Base-by-base conservation (phyloP, 441 rosid genomes). In the Metrosideros polymorpha region DNA sequence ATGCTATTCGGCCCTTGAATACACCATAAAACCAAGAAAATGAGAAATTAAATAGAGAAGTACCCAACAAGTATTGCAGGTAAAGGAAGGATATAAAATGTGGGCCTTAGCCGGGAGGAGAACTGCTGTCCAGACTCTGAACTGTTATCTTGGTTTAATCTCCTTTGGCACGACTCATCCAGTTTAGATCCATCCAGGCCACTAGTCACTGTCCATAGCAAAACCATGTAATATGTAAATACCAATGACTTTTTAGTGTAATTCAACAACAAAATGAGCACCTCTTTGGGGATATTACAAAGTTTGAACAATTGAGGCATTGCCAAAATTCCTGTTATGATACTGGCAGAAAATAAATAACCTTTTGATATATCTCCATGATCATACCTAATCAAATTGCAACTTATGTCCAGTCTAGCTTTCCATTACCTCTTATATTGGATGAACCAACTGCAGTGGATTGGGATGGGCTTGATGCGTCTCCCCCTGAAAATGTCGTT, bases 51-150 rank as follows among this genome's bases (percentile, higher is more conserved):
- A 52, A 66, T 49, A 19, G 77, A 88, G 39, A 84, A 95, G 85
- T 95, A 98, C 99, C 99, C 99, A 85, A 98, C 98, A 89, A 97
- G 99, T 91, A 98, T 92, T 55, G 99, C 93, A 86, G 99, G 99
- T 84, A 97, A 95, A 82, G 99, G 99, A 90, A 97, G 96, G 88
- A 93, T 97, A 92, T 91, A 91, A 89, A 95, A 93, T 22, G 99
- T 91, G 9, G 99, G 98, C 90, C 93, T 95, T 86, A 94, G 90
- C 84, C 93, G 90, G 53, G 91, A 79, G 89, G 87, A 83, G 43
- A 85, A 86, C 85, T 89, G 94, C 86, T 91, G 96, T 87, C 93
- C 96, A 88, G 95, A 90, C 88, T 98, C 99, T 83, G 94, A 91
- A 90, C 91, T 90, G 88, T 91, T 91, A 86, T 97, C 99, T 85